A percentile compares a stretch with the other conserved stretches of the same genome.
These are phyloP conservation scores for Paraphaeosphaeria minitans DNA, from an alignment of 2,329 filamentous ascomycete genomes.

Conservation along the genomic window DNA sequence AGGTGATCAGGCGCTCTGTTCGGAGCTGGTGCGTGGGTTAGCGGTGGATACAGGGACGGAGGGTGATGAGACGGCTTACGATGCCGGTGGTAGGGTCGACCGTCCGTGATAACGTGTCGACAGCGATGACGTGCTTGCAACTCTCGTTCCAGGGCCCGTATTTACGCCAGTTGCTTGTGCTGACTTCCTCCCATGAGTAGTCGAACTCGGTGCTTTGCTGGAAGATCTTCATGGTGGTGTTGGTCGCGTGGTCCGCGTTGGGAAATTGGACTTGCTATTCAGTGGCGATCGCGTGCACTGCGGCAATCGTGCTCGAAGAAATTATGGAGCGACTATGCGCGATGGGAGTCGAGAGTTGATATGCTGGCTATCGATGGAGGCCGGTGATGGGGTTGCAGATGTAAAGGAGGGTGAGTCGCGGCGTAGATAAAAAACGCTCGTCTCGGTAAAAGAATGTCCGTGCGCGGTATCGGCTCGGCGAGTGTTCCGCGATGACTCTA, in stretches of 20 bases:
- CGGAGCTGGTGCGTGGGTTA: slow-evolving; percentile 58
- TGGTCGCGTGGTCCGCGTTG: slow-evolving; percentile 13
- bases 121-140: slow-evolving; percentile 86
- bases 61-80: slow-evolving; percentile 53
- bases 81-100: slow-evolving; percentile 70
- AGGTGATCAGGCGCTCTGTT: slow-evolving; percentile 71
- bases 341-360: neutral
- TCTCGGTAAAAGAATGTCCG: slow-evolving; percentile 24
- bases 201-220: slow-evolving; percentile 87
- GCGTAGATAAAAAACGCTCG: slow-evolving; percentile 15
- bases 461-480: slow-evolving; percentile 14
- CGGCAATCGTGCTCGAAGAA: slow-evolving; percentile 10
- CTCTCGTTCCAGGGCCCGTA: slow-evolving; percentile 96
- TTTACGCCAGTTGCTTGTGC: slow-evolving; percentile 96
- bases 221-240: slow-evolving; percentile 83
- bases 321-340: neutral
- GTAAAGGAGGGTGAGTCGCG: slow-evolving; percentile 16
- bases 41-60: slow-evolving; percentile 7
- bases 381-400: slow-evolving; percentile 5
- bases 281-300: neutral
- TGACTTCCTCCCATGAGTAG: slow-evolving; percentile 99
- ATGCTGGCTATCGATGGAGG: neutral
- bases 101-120: slow-evolving; percentile 83
- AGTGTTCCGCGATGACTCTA: slow-evolving; percentile 15
- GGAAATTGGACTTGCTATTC: slow-evolving; percentile 10